Evolutionary conservation across 305 asterid genomes (phyloP).

Genomic region (Plantago coronopus): DNA sequence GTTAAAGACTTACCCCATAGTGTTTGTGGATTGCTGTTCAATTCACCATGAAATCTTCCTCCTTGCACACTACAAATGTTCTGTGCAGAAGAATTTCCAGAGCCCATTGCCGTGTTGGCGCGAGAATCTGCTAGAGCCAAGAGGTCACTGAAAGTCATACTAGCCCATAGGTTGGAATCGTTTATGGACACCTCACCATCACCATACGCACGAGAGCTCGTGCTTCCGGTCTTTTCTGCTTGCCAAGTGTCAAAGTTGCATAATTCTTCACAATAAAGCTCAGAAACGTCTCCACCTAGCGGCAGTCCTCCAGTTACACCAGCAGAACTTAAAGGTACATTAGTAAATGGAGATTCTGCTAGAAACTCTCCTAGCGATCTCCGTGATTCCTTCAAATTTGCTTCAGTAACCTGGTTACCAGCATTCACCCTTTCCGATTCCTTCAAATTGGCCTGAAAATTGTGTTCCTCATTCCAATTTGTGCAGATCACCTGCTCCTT

Average conservation of each 20-base stretch:
- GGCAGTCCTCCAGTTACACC: slow-evolving; percentile 9
- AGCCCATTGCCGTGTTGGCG: slow-evolving; percentile 26
- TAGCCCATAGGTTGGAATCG: slow-evolving; percentile 27
- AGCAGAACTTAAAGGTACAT: slow-evolving; percentile 21
- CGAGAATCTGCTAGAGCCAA: slow-evolving; percentile 44
- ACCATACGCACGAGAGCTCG: slow-evolving; percentile 22
- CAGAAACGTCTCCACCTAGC: slow-evolving; percentile 19
- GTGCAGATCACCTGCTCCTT: slow-evolving; percentile 38
- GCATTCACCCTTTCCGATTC: slow-evolving; percentile 21
- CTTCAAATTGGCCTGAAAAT: slow-evolving; percentile 18
- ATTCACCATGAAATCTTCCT: slow-evolving; percentile 20
- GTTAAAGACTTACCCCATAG: slow-evolving; percentile 29
- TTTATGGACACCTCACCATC: slow-evolving; percentile 19
- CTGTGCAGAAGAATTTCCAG: slow-evolving; percentile 23
- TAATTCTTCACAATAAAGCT: slow-evolving; percentile 14
- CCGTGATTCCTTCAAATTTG: slow-evolving; percentile 23
- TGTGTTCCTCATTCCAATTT: slow-evolving; percentile 27
- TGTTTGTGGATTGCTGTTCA: slow-evolving; percentile 11
- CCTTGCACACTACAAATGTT: slow-evolving; percentile 22
- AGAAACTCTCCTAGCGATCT: slow-evolving; percentile 12
- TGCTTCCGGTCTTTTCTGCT: neutral
- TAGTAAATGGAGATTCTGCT: slow-evolving; percentile 27
- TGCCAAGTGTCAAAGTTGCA: slow-evolving; percentile 30
- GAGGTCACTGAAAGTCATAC: slow-evolving; percentile 39
- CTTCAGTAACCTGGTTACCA: slow-evolving; percentile 16